Base-by-base conservation (phyloP, 805 yeast species). In the Lipomyces sp. region DNA sequence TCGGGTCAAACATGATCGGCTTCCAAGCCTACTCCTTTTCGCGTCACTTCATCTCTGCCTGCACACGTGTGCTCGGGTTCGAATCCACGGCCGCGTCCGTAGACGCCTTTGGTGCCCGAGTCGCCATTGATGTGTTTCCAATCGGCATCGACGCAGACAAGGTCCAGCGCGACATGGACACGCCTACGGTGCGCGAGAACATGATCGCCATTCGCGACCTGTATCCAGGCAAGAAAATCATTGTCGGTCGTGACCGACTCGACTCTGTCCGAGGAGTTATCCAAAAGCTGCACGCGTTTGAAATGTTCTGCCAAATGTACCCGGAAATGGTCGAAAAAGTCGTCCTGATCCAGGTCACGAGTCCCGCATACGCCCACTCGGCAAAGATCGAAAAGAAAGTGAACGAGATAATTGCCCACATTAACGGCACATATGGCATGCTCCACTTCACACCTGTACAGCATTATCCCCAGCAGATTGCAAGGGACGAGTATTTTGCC, bases 181-280 rank as follows among this genome's bases (percentile, higher is more conserved):
- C 79, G 0, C 70, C 74, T 4, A 71, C 68, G 10, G 77, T 79
- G 3, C 72, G 69, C 15, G 84, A 82, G 33, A 89, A 90, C 75
- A 88, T 90, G 10, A 67, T 80, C 30, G 87, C 90, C 2, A 85
- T 95, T 66, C 83, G 85, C 11, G 75, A 72, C 3, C 71, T 80
- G n/a, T 79, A 80, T 65, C 77, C 76, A 2, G 80, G 78, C 69
- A 76, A 78, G 67, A 90, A 88, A 76, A 86, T 95, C 70, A 90
- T 95, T 72, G 89, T 95, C 53, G 99, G 99, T 37, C 86, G 99
- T 76, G 99, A 95, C 76, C 81, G 98, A 67, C 83, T 95, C 67
- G 98, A 95, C 76, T 80, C 89, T 8, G 97, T 94, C 29, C 86
- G 97, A 68, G 98, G 99, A 39, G 97, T 95, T 35, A 86, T 90